A percentile compares a stretch with the other conserved stretches of the same genome.
Evolutionary conservation across 1,139 yeast species (phyloP).

Genomic region (Zygosaccharomyces pseudobailii): DNA sequence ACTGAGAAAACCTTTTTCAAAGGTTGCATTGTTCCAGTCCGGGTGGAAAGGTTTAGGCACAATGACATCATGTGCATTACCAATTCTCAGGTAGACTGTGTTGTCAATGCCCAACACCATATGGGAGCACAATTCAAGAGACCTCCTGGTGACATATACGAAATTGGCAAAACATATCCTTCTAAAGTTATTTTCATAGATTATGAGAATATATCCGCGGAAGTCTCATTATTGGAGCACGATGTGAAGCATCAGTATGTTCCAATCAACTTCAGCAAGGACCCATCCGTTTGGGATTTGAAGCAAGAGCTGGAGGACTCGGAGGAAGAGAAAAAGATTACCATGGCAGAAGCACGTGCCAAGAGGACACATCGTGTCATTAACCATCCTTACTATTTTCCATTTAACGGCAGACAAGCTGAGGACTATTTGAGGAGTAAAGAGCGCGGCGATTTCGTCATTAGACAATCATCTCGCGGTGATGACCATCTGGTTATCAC

Average conservation of each 20-base stretch:
- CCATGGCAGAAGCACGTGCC: conserved; percentile 44
- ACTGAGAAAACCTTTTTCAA: conserved; percentile 60
- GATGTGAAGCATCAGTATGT: conserved; percentile 59
- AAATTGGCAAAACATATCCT: conserved; percentile 76
- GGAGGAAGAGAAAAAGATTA: conserved; percentile 51
- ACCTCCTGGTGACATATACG: conserved; percentile 44
- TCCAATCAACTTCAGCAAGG: conserved; percentile 46
- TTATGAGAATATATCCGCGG: conserved; percentile 69
- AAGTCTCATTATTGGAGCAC: conserved; percentile 61
- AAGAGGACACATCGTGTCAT: conserved; percentile 66
- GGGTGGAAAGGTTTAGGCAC: conserved; percentile 42
- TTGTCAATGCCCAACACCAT: conserved; percentile 58
- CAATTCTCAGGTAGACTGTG: conserved; percentile 72
- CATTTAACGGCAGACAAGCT: conserved; percentile 81
- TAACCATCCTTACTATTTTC: conserved; percentile 87
- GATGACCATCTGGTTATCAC: conserved; percentile 84
- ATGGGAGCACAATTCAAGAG: conserved; percentile 50
- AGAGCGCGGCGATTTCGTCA: conserved; percentile 86
- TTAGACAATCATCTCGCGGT: conserved; percentile 92
- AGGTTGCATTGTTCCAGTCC: conserved; percentile 76
- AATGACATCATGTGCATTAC: conserved; percentile 55
- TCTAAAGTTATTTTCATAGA: conserved; percentile 71
- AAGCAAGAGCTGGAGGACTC: conserved; percentile 69
- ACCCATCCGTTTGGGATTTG: conserved; percentile 74
- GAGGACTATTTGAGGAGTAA: conserved; percentile 88